Percentiles rank a stretch among this genome's conserved stretches.
Conservation (phyloP, 805 yeast species). For the Kuraishia ogatae region DNA sequence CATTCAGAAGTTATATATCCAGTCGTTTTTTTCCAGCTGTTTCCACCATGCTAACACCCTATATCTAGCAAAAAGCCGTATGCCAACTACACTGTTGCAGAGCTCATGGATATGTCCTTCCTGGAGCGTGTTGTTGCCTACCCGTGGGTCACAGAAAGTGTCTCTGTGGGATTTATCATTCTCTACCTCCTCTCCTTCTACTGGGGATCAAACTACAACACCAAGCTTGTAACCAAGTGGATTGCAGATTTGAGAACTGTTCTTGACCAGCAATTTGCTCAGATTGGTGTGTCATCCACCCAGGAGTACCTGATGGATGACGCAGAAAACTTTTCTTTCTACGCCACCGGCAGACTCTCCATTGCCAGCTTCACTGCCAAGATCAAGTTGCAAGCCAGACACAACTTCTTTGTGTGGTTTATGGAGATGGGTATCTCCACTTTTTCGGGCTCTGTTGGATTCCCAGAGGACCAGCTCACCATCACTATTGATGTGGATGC, state of each 20-base stretch:
- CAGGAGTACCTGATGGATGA: slow-evolving; percentile 51
- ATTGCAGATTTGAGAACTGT: slow-evolving; percentile 39
- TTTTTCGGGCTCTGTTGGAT: slow-evolving; percentile 45
- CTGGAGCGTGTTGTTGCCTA: slow-evolving; percentile 47
- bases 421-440: slow-evolving; percentile 55
- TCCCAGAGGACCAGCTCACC: slow-evolving; percentile 52
- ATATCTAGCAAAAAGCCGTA: slow-evolving; percentile 5
- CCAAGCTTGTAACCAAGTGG: slow-evolving; percentile 42
- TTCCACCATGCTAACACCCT: not conserved
- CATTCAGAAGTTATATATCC: too few species aligned
- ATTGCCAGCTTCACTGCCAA: slow-evolving; percentile 54
- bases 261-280: slow-evolving; percentile 62
- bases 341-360: slow-evolving; percentile 85
- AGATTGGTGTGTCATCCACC: slow-evolving; percentile 53
- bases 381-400: slow-evolving; percentile 68
- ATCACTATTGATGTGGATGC: slow-evolving; percentile 49
- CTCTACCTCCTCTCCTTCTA: slow-evolving; percentile 41
- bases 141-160: slow-evolving; percentile 72
- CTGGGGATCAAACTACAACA: slow-evolving; percentile 55
- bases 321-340: slow-evolving; percentile 51
- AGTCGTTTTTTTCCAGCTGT: too few species aligned
- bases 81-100: slow-evolving; percentile 31
- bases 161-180: slow-evolving; percentile 42
- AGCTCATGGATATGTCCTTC: slow-evolving; percentile 50
- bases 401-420: slow-evolving; percentile 60